These are phyloP conservation scores for Primulina huaijiensis DNA, from an alignment of 257 asterid genomes.

Conservation along the genomic window DNA sequence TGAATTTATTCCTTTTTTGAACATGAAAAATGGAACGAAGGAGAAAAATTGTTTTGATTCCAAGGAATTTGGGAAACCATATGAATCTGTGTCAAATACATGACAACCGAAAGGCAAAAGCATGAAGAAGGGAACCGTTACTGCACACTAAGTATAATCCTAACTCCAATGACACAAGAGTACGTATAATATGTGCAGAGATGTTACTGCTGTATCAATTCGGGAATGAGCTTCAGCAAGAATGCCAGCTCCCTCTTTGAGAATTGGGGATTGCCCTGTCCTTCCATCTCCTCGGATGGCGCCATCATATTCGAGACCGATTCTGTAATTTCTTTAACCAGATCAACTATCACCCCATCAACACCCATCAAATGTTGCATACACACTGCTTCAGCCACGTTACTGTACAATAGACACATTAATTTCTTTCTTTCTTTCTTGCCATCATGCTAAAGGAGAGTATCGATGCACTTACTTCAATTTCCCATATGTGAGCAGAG, in stretches of 20 bases:
- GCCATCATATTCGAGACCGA: constrained; percentile 53
- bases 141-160: not conserved
- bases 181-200: not conserved
- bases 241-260: constrained; percentile 77
- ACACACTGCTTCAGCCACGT: constrained; percentile 82
- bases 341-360: constrained; percentile 89
- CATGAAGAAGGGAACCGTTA: not conserved
- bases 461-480: constrained; percentile 53
- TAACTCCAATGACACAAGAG: not conserved
- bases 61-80: no score
- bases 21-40: no score
- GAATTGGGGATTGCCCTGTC: constrained; percentile 53
- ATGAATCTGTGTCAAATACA: no score
- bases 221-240: constrained; percentile 83
- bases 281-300: constrained; percentile 29
- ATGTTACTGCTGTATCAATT: constrained; percentile 49
- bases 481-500: constrained; percentile 77
- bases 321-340: constrained; percentile 64
- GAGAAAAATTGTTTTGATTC: no score
- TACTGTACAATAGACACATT: constrained; percentile 30
- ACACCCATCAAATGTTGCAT: constrained; percentile 89
- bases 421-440: no score
- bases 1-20: no score
- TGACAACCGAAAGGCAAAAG: no score
- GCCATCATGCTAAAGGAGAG: not conserved